A percentile compares a stretch with the other conserved stretches of the same genome.
These are phyloP conservation scores for Chimonanthus salicifolius DNA, from an alignment of 164 flowering plant species.

Conservation along the genomic window DNA sequence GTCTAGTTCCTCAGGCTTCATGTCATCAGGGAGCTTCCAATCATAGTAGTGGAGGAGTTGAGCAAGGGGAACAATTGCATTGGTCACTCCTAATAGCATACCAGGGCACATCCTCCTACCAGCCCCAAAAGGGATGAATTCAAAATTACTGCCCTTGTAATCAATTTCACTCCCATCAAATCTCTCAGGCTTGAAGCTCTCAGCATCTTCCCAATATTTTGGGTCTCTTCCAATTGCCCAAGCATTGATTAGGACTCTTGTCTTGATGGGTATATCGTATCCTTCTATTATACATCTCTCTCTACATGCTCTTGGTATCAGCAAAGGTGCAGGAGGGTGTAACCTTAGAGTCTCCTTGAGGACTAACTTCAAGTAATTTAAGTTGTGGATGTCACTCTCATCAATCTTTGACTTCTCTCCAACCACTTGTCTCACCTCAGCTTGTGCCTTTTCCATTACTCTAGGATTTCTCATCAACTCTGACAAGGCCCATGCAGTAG, in stretches of 20 bases:
- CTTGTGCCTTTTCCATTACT: conserved; percentile 12
- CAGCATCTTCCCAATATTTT: conserved; percentile 30
- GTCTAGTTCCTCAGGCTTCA: too few species aligned
- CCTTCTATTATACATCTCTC: conserved; percentile 20
- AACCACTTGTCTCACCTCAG: conserved; percentile 7
- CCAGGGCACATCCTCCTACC: conserved; percentile 28
- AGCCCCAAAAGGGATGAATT: conserved; percentile 24
- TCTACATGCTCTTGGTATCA: conserved; percentile 28
- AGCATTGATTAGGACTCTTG: conserved; percentile 1
- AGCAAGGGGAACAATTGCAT: too few species aligned
- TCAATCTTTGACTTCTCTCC: neutral
- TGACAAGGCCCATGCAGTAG: conserved; percentile 9
- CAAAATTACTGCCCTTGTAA: conserved; percentile 26
- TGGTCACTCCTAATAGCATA: neutral
- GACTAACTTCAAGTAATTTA: conserved; percentile 3
- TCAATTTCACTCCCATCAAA: conserved; percentile 18
- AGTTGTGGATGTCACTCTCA: neutral
- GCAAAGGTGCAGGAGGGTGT: conserved; percentile 38
- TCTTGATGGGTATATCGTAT: conserved; percentile 27
- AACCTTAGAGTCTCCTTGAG: conserved; percentile 32
- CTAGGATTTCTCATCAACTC: conserved; percentile 14
- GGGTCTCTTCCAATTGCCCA: conserved; percentile 10
- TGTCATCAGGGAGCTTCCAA: too few species aligned
- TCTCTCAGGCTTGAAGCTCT: conserved; percentile 36
- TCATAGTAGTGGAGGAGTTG: too few species aligned